These are phyloP conservation scores for Brachypodium distachyon DNA, from an alignment of 202 grass and related monocot genomes.

Conservation along the genomic window DNA sequence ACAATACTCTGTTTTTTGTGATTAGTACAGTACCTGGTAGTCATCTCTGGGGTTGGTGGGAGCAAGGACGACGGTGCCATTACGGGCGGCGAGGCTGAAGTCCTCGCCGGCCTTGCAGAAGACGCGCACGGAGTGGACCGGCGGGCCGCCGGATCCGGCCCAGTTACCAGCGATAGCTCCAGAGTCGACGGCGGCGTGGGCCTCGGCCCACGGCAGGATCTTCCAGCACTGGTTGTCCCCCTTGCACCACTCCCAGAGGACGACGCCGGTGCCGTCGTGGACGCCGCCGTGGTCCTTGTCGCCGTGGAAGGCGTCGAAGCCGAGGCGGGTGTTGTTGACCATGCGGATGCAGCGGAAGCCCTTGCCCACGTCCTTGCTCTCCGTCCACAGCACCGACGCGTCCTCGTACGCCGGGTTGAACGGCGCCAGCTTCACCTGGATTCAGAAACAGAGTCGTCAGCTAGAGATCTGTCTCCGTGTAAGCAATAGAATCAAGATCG, in stretches of 20 bases:
- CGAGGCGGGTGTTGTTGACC: constrained; percentile 65
- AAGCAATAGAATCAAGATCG: no score
- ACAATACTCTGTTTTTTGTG: neutral
- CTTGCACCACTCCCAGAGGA: constrained; percentile 81
- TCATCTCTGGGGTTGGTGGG: constrained; percentile 54
- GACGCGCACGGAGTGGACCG: constrained; percentile 52
- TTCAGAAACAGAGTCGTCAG: no score
- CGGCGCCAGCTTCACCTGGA: constrained; percentile 56
- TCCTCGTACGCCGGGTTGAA: constrained; percentile 57
- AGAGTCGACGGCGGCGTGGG: neutral
- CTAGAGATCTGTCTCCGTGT: neutral
- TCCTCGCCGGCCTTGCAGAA: constrained; percentile 54
- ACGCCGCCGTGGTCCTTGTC: constrained; percentile 80
- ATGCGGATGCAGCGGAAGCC: constrained; percentile 86
- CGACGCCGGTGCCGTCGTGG: constrained; percentile 58
- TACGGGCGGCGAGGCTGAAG: constrained; percentile 40
- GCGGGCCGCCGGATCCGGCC: neutral
- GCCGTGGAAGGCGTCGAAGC: constrained; percentile 74
- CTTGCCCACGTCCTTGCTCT: constrained; percentile 66
- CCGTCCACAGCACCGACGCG: constrained; percentile 75
- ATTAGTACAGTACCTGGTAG: constrained; percentile 31
- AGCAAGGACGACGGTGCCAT: constrained; percentile 39
- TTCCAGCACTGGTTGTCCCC: constrained; percentile 89
- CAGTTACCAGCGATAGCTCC: neutral
- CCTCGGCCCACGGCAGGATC: constrained; percentile 62